Evolutionary conservation across 352 stramenopile species (phyloP), one percentile per base, ranked within the genome.

Genomic region (Globisporangium paddicum): DNA sequence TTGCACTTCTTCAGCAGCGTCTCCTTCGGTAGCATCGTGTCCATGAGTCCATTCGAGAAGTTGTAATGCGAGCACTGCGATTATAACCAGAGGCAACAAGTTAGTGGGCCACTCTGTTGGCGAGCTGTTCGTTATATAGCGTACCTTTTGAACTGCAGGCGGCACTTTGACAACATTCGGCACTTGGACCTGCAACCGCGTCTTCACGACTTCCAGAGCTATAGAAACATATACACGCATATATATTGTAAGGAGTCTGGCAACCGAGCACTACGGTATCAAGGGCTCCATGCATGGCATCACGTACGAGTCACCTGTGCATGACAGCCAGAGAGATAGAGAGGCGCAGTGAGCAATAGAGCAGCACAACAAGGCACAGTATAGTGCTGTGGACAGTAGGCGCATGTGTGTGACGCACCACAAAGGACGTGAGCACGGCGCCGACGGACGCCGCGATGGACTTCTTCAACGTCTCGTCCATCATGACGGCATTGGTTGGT

Each of bases 191-290:
- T 94, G 84, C 50, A 90, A 60, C 1, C 84, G 80, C 32, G 82
- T 94, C 68, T 94, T 94, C 45, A 90, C 84, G n/a, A 94, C 84
- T 60, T 94, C 84, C 13, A 94, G 64, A 28, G 83, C 83, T 93
- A 61, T 34, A 46, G 3, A 58, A 5, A 51, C 19, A 41, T 25
- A 67, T 23, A 60, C 28, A 6, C 3, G 52, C 28, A 57, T 1
- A 37, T 41, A 28, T 19, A 34, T 5, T 23, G 16, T 19, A 16
- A 25, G 18, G 26, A 40, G 26, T 40, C 8, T 38, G 28, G 7
- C 18, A n/a, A 23, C 8, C 13, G 55, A 35, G 37, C 13, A 40
- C 0, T 7, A 13, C 13, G 32, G 13, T 18, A 28, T 11, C 28
- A 35, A n/a, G 3, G 16, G 9, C 11, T 30, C 5, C 8, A n/a